Percentiles rank a stretch among this genome's conserved stretches.
phyloP scores from a whole-genome alignment of 257 asterid genomes.

The Solanum rostratum region DNA sequence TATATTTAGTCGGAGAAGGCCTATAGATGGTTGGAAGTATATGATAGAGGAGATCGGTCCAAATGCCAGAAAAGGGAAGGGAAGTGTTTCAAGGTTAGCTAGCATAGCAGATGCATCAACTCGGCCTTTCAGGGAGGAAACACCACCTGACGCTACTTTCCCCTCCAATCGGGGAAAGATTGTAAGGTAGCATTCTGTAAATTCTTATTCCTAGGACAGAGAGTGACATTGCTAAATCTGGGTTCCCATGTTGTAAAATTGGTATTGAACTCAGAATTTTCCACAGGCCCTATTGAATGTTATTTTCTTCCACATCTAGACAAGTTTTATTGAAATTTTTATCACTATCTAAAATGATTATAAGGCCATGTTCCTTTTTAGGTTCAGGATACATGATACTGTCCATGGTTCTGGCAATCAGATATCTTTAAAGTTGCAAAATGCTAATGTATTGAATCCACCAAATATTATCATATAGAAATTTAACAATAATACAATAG shows the following conservation, averaged over 20 bases:
- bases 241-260: background rate
- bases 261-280: background rate
- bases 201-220: too few relatives aligned
- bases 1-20: constrained; percentile 45
- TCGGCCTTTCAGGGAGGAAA: constrained; percentile 69
- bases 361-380: too few relatives aligned
- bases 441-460: too few relatives aligned
- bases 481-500: too few relatives aligned
- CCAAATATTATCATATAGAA: too few relatives aligned
- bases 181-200: background rate
- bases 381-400: too few relatives aligned
- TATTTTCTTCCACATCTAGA: too few relatives aligned
- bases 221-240: background rate
- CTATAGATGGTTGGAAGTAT: constrained; percentile 91
- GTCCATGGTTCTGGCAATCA: too few relatives aligned
- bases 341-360: too few relatives aligned
- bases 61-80: constrained; percentile 74
- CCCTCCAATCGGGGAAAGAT: constrained; percentile 8
- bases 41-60: constrained; percentile 94
- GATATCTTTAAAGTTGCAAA: too few relatives aligned
- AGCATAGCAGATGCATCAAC: constrained; percentile 74
- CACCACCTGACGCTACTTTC: constrained; percentile 7
- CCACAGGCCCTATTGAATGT: too few relatives aligned
- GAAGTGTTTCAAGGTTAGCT: constrained; percentile 67
- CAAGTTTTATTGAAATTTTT: too few relatives aligned